phyloP scores from a whole-genome alignment of 2,329 filamentous ascomycete species.

The Sclerotinia subarctica region DNA sequence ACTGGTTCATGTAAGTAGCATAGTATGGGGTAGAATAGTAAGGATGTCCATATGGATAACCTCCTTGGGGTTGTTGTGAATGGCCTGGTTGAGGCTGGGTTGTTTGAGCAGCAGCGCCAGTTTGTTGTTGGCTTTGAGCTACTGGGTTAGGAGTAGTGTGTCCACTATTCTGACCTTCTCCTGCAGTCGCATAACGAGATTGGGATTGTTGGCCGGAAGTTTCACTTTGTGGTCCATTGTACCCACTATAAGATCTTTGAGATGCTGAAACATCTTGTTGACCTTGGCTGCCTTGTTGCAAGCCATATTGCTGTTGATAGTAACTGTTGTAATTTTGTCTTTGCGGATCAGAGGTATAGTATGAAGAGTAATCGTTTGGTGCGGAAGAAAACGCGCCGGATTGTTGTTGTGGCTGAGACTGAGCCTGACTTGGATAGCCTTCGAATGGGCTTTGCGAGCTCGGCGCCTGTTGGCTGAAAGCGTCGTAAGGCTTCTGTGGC shows the following conservation, averaged over 20 bases:
- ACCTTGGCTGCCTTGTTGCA: slow-evolving; percentile 52
- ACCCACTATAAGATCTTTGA: slow-evolving; percentile 75
- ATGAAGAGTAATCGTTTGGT: slow-evolving; percentile 76
- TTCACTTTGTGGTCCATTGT: slow-evolving; percentile 62
- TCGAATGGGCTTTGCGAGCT: slow-evolving; percentile 60
- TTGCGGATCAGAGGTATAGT: slow-evolving; percentile 76
- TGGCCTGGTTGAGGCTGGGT: slow-evolving; percentile 44
- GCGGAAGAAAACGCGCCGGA: slow-evolving; percentile 69
- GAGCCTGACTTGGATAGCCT: slow-evolving; percentile 55
- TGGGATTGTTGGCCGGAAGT: slow-evolving; percentile 64
- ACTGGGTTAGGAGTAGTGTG: slow-evolving; percentile 87
- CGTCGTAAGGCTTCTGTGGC: slow-evolving; percentile 79
- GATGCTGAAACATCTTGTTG: slow-evolving; percentile 71
- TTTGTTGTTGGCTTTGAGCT: slow-evolving; percentile 50
- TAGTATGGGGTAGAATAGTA: slow-evolving; percentile 64
- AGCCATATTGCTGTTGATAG: slow-evolving; percentile 54
- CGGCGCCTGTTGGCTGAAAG: slow-evolving; percentile 73
- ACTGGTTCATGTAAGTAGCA: slow-evolving; percentile 55
- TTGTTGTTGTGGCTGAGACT: slow-evolving; percentile 55
- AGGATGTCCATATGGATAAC: slow-evolving; percentile 54
- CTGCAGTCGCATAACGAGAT: slow-evolving; percentile 55
- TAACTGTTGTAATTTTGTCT: slow-evolving; percentile 74
- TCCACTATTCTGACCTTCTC: slow-evolving; percentile 79
- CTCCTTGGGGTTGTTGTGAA: slow-evolving; percentile 48
- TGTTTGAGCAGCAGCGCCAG: slow-evolving; percentile 43